phyloP scores from a whole-genome alignment of 805 yeast species.

The Starmerella ratchasimensis region DNA sequence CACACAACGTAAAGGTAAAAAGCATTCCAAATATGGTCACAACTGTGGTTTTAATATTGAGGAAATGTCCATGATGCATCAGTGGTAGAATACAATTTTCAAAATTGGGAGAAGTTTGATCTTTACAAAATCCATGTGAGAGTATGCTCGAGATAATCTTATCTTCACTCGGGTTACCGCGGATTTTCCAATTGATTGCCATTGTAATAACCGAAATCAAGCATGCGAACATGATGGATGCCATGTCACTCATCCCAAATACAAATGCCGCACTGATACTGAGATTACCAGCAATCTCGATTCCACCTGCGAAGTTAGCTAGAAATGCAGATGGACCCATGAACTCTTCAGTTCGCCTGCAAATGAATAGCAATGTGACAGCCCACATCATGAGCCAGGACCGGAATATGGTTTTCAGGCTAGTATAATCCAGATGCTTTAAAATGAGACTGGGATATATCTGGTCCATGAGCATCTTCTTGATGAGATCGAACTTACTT shows the following conservation, averaged over 20 bases:
- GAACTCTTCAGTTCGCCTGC: constrained; percentile 16
- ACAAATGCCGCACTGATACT: constrained; percentile 18
- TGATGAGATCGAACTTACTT: not conserved
- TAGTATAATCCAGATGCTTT: constrained; percentile 20
- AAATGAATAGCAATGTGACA: constrained; percentile 15
- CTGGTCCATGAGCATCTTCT: not conserved
- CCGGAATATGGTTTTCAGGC: constrained; percentile 18
- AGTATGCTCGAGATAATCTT: constrained; percentile 11
- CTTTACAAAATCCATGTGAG: constrained; percentile 18
- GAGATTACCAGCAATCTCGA: constrained; percentile 22
- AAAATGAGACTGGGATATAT: constrained; percentile 16
- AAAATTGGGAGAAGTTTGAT: constrained; percentile 4
- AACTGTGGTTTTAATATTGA: constrained; percentile 16
- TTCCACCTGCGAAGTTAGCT: constrained; percentile 18
- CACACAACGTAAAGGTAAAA: constrained; percentile 14
- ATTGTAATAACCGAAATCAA: constrained; percentile 18
- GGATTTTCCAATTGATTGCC: constrained; percentile 20
- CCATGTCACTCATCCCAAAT: constrained; percentile 11
- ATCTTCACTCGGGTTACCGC: constrained; percentile 17
- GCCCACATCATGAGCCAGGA: constrained; percentile 23
- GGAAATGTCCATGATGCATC: constrained; percentile 19
- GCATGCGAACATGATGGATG: constrained; percentile 12
- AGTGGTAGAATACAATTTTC: constrained; percentile 15
- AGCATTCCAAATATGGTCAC: constrained; percentile 21
- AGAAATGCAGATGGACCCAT: constrained; percentile 22